phyloP scores from a whole-genome alignment of 495 filamentous ascomycete genomes.

The Amniculicola lignicola region DNA sequence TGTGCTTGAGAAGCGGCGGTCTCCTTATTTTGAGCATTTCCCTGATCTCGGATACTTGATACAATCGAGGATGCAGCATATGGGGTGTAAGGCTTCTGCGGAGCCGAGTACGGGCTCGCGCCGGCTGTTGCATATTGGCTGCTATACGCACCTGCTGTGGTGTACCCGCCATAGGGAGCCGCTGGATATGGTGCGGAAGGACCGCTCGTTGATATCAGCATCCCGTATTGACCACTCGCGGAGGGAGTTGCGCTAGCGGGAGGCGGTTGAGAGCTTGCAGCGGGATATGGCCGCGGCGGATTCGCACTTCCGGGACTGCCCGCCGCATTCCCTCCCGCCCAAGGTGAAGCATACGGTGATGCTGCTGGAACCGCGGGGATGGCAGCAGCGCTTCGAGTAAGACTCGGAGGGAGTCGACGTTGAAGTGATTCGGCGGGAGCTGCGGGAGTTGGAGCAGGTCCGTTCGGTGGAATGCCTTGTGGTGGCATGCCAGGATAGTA shows the following conservation, averaged over 20 bases:
- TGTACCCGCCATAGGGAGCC: constrained; percentile 5
- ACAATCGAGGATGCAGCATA: no score
- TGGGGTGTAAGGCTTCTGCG: constrained; percentile 13
- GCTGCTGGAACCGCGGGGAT: not conserved
- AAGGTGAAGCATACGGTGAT: constrained; percentile 32
- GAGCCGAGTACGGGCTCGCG: constrained; percentile 12
- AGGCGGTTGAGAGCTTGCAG: constrained; percentile 7
- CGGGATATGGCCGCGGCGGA: constrained; percentile 17
- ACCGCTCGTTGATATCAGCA: constrained; percentile 19
- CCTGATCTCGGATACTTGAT: no score
- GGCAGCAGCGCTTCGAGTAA: constrained; percentile 15
- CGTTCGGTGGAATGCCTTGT: constrained; percentile 13
- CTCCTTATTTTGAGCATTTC: no score
- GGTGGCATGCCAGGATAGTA: constrained; percentile 20
- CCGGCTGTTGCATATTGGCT: constrained; percentile 13
- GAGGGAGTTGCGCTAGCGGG: constrained; percentile 6
- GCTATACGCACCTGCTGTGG: constrained; percentile 5
- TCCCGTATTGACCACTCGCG: constrained; percentile 23
- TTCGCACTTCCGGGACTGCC: not conserved
- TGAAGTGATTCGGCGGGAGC: not conserved
- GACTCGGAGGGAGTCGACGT: constrained; percentile 30
- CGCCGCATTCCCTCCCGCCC: constrained; percentile 21
- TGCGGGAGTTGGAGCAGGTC: constrained; percentile 2
- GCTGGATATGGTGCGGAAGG: constrained; percentile 10
- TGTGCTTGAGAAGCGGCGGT: not conserved